A percentile compares a stretch with the other conserved stretches of the same genome.
These are phyloP conservation scores for Nannizzia gypsea DNA, from an alignment of 2,329 filamentous ascomycete genomes.

Conservation along the genomic window DNA sequence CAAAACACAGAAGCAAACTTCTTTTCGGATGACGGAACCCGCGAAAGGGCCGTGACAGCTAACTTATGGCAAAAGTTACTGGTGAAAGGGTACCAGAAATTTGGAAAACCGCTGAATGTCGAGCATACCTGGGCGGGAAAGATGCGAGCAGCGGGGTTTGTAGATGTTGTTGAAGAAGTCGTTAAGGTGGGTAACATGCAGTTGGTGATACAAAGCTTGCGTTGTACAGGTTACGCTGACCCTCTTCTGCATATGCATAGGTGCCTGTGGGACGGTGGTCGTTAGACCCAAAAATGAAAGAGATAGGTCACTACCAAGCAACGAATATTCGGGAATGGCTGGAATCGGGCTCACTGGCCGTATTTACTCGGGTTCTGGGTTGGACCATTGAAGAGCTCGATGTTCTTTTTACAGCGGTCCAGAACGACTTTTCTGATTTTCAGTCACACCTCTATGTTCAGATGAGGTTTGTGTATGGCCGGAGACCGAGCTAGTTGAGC, in stretches of 20 bases:
- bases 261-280: slow-evolving; percentile 35
- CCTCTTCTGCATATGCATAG: slow-evolving; percentile 7
- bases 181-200: slow-evolving; percentile 22
- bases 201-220: not conserved
- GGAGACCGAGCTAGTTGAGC: slow-evolving; percentile 12
- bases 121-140: slow-evolving; percentile 20
- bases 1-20: slow-evolving; percentile 24
- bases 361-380: slow-evolving; percentile 20
- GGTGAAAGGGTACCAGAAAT: slow-evolving; percentile 21
- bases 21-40: slow-evolving; percentile 25
- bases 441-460: slow-evolving; percentile 7
- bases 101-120: slow-evolving; percentile 28
- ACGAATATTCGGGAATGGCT: slow-evolving; percentile 17
- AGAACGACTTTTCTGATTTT: slow-evolving; percentile 9
- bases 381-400: slow-evolving; percentile 16
- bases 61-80: slow-evolving; percentile 23
- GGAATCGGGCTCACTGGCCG: slow-evolving; percentile 18
- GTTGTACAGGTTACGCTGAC: not conserved
- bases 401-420: slow-evolving; percentile 4
- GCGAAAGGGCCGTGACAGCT: slow-evolving; percentile 17
- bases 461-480: slow-evolving; percentile 20
- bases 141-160: slow-evolving; percentile 25
- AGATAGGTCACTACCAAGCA: slow-evolving; percentile 15
- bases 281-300: slow-evolving; percentile 12
- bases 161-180: slow-evolving; percentile 24